Conservation (phyloP, 495 filamentous ascomycete species). For the Diplogelasinospora grovesii region DNA sequence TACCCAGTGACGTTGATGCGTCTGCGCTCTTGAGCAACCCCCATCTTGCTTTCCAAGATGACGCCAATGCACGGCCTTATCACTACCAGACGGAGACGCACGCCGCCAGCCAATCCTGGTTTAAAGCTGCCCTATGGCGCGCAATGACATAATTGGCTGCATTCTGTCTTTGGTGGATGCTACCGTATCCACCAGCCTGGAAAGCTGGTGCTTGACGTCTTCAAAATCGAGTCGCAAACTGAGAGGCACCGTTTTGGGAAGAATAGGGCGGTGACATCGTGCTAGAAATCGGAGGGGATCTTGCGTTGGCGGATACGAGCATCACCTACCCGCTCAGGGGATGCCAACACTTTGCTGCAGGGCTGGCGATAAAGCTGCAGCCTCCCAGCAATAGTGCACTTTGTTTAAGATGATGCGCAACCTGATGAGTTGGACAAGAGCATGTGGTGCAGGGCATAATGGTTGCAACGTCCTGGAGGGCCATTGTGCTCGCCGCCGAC, state of each 20-base stretch:
- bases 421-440: neutral
- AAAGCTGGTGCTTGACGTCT: too few relatives aligned
- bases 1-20: neutral
- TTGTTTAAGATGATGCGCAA: neutral
- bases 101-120: too few relatives aligned
- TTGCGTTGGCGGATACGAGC: neutral
- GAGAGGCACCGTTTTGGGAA: neutral
- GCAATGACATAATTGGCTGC: conserved; percentile 8
- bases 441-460: too few relatives aligned
- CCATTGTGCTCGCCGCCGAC: too few relatives aligned
- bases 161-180: too few relatives aligned
- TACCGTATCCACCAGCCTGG: too few relatives aligned
- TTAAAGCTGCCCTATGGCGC: too few relatives aligned
- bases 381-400: neutral
- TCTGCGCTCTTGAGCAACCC: neutral
- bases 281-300: too few relatives aligned
- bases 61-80: conserved; percentile 1
- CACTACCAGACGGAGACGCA: too few relatives aligned
- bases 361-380: conserved; percentile 2
- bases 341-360: neutral
- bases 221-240: neutral
- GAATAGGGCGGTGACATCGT: neutral
- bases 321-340: neutral
- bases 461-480: too few relatives aligned
- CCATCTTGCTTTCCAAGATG: neutral